These are phyloP conservation scores for Phialocephala subalpina DNA, from an alignment of 2,329 filamentous ascomycete species.

Conservation along the genomic window DNA sequence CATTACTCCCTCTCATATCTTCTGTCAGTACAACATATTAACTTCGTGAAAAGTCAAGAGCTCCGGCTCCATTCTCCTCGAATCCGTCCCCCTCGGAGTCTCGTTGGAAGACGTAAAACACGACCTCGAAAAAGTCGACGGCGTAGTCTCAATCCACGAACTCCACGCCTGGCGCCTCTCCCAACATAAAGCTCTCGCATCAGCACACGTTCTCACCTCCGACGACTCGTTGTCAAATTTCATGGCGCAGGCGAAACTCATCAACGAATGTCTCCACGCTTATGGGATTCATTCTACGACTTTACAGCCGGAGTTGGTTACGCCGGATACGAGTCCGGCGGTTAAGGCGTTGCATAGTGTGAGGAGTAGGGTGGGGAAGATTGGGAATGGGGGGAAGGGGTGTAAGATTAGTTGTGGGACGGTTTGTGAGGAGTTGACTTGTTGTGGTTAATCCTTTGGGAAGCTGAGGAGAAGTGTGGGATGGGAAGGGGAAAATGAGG, in stretches of 20 bases:
- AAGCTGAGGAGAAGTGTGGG: neutral
- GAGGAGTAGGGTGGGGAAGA: slow-evolving; percentile 5
- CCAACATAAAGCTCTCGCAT: slow-evolving; percentile 74
- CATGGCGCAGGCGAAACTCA: slow-evolving; percentile 64
- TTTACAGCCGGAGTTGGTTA: slow-evolving; percentile 68
- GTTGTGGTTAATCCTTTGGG: slow-evolving; percentile 44
- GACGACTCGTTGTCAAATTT: slow-evolving; percentile 65
- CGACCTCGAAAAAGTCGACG: slow-evolving; percentile 73
- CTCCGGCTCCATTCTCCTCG: slow-evolving; percentile 71
- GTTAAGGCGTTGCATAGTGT: slow-evolving; percentile 12
- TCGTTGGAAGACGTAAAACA: slow-evolving; percentile 69
- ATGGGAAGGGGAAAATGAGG: neutral
- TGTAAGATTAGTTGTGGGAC: slow-evolving; percentile 35
- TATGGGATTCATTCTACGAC: slow-evolving; percentile 78
- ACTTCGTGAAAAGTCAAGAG: slow-evolving; percentile 61
- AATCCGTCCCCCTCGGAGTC: slow-evolving; percentile 69
- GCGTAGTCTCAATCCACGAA: slow-evolving; percentile 73
- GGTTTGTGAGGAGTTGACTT: slow-evolving; percentile 34
- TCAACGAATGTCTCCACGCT: slow-evolving; percentile 74
- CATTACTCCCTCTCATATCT: too few species aligned
- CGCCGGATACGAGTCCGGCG: neutral
- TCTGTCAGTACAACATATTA: too few species aligned
- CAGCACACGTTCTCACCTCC: slow-evolving; percentile 71
- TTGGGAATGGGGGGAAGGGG: slow-evolving; percentile 1
- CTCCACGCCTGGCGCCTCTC: slow-evolving; percentile 79